These are phyloP conservation scores for Mrakiaceae sp. DNA, from an alignment of 1,284 basidiomycete genomes.

Conservation along the genomic window DNA sequence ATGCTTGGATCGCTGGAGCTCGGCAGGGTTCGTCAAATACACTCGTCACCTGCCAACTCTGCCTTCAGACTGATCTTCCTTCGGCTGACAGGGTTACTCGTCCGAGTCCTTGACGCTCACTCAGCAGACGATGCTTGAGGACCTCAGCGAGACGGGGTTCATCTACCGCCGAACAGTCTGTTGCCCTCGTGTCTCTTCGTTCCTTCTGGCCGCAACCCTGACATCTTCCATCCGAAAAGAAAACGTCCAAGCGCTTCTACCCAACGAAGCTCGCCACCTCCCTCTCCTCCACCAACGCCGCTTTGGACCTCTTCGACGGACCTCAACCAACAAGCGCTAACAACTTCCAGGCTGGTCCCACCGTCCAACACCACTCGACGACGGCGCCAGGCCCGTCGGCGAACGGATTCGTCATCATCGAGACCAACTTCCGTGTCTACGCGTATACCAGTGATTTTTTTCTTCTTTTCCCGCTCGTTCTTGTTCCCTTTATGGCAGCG, in stretches of 20 bases:
- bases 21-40: conserved; percentile 49
- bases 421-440: conserved; percentile 97
- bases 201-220: not conserved
- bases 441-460: conserved; percentile 78
- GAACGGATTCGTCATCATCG: conserved; percentile 89
- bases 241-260: conserved; percentile 55
- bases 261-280: conserved; percentile 96
- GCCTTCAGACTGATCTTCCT: not conserved
- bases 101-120: conserved; percentile 67
- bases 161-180: conserved; percentile 65
- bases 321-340: not conserved
- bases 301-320: not conserved
- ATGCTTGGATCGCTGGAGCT: conserved; percentile 91
- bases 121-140: conserved; percentile 76
- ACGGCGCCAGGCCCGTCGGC: conserved; percentile 38
- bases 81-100: conserved; percentile 64
- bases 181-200: not conserved
- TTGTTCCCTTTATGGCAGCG: not conserved
- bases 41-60: not conserved
- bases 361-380: conserved; percentile 46
- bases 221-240: not conserved
- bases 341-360: not conserved
- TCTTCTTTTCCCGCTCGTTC: not conserved
- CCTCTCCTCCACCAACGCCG: conserved; percentile 43
- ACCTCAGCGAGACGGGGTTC: conserved; percentile 88